Evolutionary conservation across 306 rosid species (phyloP), one percentile per base, ranked within the genome.

Genomic region (Sicyos baderoa): DNA sequence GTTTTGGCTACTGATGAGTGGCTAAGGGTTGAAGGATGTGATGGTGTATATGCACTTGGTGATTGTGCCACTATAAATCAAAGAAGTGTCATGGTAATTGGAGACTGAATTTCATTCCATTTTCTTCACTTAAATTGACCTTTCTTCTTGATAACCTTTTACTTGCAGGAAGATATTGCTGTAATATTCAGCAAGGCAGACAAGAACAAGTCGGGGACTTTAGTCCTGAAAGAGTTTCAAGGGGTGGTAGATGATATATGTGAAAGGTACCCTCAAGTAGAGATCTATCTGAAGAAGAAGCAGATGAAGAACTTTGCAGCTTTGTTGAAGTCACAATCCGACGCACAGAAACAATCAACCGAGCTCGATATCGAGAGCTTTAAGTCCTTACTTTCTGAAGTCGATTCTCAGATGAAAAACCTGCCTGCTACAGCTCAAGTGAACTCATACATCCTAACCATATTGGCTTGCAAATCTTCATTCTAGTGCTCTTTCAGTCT

Each of bases 381-480:
- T 68, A 86, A 83, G 74, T 48, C 65, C 44, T 86, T 86, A 54
- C 88, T 90, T 70, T 66, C 84, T 67, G 75, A 83, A 19, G 95
- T 71, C 18, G 90, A 90, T 84, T 73, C 86, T n/a, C 88, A 86
- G 82, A 78, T 86, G 88, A 87, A 90, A 81, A 87, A 76, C 76
- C 87, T 87, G 54, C 95, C 91, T 4, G 95, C 97, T 72, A 87
- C 95, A 14, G 96, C 96, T 51, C 95, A 90, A 86, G 97, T 83
- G 57, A 77, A 35, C 68, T 54, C 18, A 65, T 44, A 19, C 37
- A 44, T 65, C 37, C 29, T 6, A 35, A 35, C 2, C 40, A 35
- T 37, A 37, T 37, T 37, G 44, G 44, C 44, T 37, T 37, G 9
- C 9, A 19, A 48, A 67, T 48, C n/a, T 7, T 65, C 22, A 6